Evolutionary conservation across 306 rosid species (phyloP).

Genomic region (Cucurbita ficifolia): DNA sequence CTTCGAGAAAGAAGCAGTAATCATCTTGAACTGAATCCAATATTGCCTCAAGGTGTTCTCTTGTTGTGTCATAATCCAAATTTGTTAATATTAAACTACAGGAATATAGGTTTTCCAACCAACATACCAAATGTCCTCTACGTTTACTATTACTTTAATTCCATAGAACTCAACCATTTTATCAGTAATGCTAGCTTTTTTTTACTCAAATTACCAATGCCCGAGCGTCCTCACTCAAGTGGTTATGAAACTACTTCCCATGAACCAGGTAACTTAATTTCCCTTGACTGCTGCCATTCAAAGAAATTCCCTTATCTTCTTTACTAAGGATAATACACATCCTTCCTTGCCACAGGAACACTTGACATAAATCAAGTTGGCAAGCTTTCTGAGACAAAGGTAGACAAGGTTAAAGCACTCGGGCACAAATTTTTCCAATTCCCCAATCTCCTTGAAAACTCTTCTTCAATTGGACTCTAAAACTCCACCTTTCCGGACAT

Average conservation of each 20-base stretch:
- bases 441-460: background rate
- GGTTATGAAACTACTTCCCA: background rate
- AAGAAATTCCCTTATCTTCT: background rate
- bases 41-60: background rate
- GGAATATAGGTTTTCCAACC: background rate
- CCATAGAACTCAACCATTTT: background rate
- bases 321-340: background rate
- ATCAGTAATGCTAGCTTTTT: background rate
- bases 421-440: background rate
- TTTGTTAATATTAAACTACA: background rate
- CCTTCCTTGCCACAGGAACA: background rate
- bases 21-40: background rate
- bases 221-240: background rate
- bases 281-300: background rate
- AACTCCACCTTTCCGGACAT: background rate
- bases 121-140: background rate
- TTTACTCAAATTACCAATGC: background rate
- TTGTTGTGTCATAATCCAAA: background rate
- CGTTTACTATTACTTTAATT: background rate
- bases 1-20: background rate
- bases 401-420: background rate
- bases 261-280: background rate
- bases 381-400: background rate
- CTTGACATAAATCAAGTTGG: background rate
- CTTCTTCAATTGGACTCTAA: background rate